Conservation (phyloP, 495 filamentous ascomycete species). For the Xylaria scruposa region DNA sequence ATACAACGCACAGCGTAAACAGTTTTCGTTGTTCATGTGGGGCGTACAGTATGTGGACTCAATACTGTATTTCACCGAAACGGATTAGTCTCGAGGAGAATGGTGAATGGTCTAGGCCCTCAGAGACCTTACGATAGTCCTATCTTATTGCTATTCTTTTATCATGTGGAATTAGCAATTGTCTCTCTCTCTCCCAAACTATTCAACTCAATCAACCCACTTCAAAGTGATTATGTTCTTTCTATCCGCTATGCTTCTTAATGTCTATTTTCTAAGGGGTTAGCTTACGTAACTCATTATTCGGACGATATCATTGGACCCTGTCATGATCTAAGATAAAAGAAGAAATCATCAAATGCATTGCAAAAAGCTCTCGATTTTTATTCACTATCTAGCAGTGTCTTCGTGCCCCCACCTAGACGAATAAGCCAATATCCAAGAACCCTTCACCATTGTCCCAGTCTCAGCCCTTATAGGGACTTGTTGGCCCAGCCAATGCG, state of each 20-base stretch:
- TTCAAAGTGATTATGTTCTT: neutral
- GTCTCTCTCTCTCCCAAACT: neutral
- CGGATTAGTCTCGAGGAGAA: neutral
- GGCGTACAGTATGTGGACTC: neutral
- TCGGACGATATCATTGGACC: neutral
- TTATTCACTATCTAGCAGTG: slow-evolving; percentile 1
- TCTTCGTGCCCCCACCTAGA: neutral
- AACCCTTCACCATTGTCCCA: too few relatives aligned
- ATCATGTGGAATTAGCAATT: neutral
- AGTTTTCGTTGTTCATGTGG: too few relatives aligned
- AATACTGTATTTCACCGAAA: neutral
- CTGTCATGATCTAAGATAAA: neutral
- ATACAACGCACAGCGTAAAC: too few relatives aligned
- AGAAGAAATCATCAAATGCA: neutral
- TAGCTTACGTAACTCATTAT: neutral
- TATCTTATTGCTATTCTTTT: neutral
- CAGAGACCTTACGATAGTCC: neutral
- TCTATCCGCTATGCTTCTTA: neutral
- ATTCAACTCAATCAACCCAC: neutral
- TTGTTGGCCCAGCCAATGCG: slow-evolving; percentile 66
- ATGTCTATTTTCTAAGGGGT: neutral
- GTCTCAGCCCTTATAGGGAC: slow-evolving; percentile 29
- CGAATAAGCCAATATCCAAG: slow-evolving; percentile 10
- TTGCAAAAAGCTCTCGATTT: neutral
- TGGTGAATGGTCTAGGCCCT: neutral